Conservation (phyloP, 2,329 filamentous ascomycete genomes). For the Ophiostoma ips region DNA sequence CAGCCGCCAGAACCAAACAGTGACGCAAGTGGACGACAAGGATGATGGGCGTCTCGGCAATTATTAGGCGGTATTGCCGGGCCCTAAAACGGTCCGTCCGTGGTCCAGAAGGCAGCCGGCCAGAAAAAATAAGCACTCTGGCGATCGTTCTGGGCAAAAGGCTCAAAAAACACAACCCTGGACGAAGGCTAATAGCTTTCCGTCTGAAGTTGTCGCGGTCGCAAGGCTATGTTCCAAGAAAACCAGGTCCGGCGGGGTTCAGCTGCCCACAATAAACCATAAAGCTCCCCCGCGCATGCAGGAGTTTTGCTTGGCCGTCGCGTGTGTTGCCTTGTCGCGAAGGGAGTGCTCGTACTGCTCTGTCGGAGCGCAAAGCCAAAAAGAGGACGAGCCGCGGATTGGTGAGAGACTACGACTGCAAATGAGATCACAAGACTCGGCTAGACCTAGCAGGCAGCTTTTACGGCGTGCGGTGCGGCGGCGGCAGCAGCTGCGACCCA, state of each 20-base stretch:
- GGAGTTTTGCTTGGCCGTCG: not conserved
- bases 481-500: too few relatives aligned
- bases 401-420: not conserved
- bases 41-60: too few relatives aligned
- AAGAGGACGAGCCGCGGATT: too few relatives aligned
- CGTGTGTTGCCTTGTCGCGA: too few relatives aligned
- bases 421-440: not conserved
- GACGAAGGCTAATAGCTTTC: not conserved
- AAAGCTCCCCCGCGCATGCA: not conserved
- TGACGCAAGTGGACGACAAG: too few relatives aligned
- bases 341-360: not conserved
- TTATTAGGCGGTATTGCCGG: too few relatives aligned
- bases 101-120: too few relatives aligned
- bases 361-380: not conserved
- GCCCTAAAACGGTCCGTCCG: too few relatives aligned
- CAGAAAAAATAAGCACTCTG: too few relatives aligned
- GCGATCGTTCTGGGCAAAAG: too few relatives aligned
- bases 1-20: too few relatives aligned
- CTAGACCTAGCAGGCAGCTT: not conserved
- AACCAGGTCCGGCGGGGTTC: not conserved
- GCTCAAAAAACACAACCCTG: too few relatives aligned
- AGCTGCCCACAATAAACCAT: not conserved
- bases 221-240: not conserved
- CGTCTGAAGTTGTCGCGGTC: not conserved
- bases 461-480: not conserved